phyloP scores from a whole-genome alignment of 495 filamentous ascomycete species.

The Penicillium antarcticum region DNA sequence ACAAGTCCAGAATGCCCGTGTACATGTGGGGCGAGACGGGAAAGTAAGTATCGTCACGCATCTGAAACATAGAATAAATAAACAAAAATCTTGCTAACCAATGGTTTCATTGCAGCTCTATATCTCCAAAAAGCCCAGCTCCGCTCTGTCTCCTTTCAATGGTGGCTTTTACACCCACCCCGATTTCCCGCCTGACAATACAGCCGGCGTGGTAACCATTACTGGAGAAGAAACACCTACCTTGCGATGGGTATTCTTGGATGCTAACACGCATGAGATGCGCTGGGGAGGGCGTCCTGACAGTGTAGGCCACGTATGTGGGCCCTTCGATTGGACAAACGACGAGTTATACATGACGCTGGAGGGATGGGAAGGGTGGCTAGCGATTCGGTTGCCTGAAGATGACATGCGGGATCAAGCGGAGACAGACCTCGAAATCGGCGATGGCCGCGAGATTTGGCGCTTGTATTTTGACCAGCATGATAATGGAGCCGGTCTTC shows the following conservation, averaged over 20 bases:
- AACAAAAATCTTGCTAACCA: not conserved
- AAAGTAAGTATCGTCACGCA: constrained; percentile 20
- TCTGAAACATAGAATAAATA: not conserved
- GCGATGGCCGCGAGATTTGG: constrained; percentile 19
- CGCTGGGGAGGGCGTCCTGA: constrained; percentile 27
- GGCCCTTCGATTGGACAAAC: constrained; percentile 29
- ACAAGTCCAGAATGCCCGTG: constrained; percentile 26
- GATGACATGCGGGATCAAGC: constrained; percentile 10
- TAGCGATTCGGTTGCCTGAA: constrained; percentile 21
- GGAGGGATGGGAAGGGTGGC: constrained; percentile 25
- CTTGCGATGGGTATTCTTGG: constrained; percentile 28
- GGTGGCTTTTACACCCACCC: constrained; percentile 24
- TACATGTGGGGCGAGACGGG: constrained; percentile 26
- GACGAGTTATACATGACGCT: constrained; percentile 23
- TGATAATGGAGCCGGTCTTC: constrained; percentile 25
- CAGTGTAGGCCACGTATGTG: constrained; percentile 21
- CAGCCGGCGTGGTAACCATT: constrained; percentile 21
- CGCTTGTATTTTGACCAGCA: constrained; percentile 27
- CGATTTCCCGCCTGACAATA: constrained; percentile 22
- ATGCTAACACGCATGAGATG: constrained; percentile 20
- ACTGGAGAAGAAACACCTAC: constrained; percentile 23
- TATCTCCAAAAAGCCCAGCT: constrained; percentile 21
- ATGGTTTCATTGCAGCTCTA: constrained; percentile 17
- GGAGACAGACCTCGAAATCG: constrained; percentile 13
- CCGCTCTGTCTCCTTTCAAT: constrained; percentile 23